These are phyloP conservation scores for Omphalotus guepiniiformis DNA, from an alignment of 768 basidiomycete species.

Conservation along the genomic window DNA sequence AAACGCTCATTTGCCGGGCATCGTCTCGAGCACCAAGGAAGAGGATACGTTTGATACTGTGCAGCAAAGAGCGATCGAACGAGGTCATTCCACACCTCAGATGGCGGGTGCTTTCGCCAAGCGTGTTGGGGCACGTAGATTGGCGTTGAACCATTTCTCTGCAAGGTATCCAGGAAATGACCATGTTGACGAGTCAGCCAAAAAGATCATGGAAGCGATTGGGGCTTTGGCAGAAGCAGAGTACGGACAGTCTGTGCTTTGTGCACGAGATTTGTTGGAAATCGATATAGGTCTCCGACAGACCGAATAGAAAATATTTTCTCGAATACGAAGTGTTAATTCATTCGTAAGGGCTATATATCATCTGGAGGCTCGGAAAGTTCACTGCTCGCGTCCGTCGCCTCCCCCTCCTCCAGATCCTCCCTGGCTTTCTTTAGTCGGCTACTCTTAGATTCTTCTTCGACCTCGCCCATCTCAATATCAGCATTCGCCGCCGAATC, in stretches of 20 bases:
- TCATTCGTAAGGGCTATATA: conserved; percentile 8
- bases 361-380: conserved; percentile 71
- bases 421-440: conserved; percentile 55
- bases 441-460: conserved; percentile 57
- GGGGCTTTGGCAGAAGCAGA: conserved; percentile 46
- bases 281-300: conserved; percentile 46
- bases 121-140: conserved; percentile 50
- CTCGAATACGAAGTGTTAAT: conserved; percentile 3
- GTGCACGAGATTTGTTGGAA: conserved; percentile 75
- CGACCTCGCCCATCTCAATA: conserved; percentile 91
- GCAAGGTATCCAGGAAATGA: conserved; percentile 72
- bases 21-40: conserved; percentile 56
- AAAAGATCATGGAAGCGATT: conserved; percentile 61
- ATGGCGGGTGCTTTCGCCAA: conserved; percentile 84
- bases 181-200: conserved; percentile 43
- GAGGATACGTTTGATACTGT: conserved; percentile 60
- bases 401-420: conserved; percentile 84
- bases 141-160: conserved; percentile 86
- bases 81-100: conserved; percentile 90
- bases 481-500: conserved; percentile 48
- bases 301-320: conserved; percentile 19
- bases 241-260: conserved; percentile 56
- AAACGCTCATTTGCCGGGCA: conserved; percentile 72
- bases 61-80: conserved; percentile 58
- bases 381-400: conserved; percentile 75